Base-by-base conservation (phyloP, 1,284 basidiomycete species). In the Sporisorium sorghi region DNA sequence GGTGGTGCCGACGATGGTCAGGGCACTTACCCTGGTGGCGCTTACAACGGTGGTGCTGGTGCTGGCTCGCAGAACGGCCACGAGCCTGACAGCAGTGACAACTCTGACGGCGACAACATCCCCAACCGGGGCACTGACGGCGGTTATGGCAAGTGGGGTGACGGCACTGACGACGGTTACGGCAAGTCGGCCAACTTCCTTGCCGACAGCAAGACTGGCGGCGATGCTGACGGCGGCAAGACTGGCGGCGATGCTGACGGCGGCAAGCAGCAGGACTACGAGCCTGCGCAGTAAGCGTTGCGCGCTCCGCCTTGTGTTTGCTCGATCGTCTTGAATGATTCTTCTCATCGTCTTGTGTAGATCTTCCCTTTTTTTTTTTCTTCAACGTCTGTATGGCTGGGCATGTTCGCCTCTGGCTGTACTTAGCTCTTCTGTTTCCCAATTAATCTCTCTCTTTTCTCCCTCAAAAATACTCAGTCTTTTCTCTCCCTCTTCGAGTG, bases 401-500 rank as follows among this genome's bases (percentile, higher is more conserved):
- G 17, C 35, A 37, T 8, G 2, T n/a, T 33, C n/a, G 26, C 6
- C 28, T 15, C 11, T 21, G 35, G 15, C 46, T 47, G 47, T 30
- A 10, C 17, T 48, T 44, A 26, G 50, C 39, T 33, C 30, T 43
- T 24, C n/a, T 10, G n/a, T 64, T 49, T 35, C 5, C 28, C 24
- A 14, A 5, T 52, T 21, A 33, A 28, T 23, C n/a, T 46, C 37
- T 42, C 23, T 11, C 24, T 30, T 17, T 32, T 23, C 12, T 67
- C 12, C 32, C 30, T 23, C 7, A 10, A 54, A 62, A 69, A 58
- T 58, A 30, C 0, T 37, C 55, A 58, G 40, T 61, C 55, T 51
- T 35, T 54, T 61, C 55, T 51, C 30, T 58, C 55, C 58, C n/a
- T 24, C n/a, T 47, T 28, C n/a, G n/a, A n/a, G n/a, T n/a, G n/a